Base-by-base conservation (phyloP, 805 yeast species). In the Wickerhamomyces rabaulensis region DNA sequence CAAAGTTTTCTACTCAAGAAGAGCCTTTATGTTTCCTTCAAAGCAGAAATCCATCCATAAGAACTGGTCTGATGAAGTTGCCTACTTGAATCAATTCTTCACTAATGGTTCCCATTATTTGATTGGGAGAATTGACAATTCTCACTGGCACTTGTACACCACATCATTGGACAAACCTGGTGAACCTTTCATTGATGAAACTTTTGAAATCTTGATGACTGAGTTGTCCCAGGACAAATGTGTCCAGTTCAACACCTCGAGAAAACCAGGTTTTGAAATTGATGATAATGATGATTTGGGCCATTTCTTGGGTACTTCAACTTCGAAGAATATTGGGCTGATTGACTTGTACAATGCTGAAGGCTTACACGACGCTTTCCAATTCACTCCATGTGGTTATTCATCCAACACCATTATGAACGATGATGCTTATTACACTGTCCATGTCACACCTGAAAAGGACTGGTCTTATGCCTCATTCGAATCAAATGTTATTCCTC, bases 381-480 rank as follows among this genome's bases (percentile, higher is more conserved):
- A 94, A 25, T 92, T 92, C 64, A 71, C 86, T 4, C 99, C 99
- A 2, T 92, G 98, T 64, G 99, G 99, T 8, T 92, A 81, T 61
- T 88, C 97, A 2, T 87, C 97, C 40, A 92, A 92, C 65, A 83
- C 95, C 17, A 71, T 91, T 35, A 64, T 85, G 40, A 71, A 79
- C 40, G 77, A 73, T 38, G 74, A 76, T 55, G 80, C 79, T 60
- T 85, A 83, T 63, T 86, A 85, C 61, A 92, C 97, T 9, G 72
- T 91, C 48, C 98, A 94, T 63, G 87, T 94, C 38, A 94, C 99
- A 0, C 98, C 98, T 0, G 98, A 94, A 63, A 63, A 73, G 20
- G 96, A 92, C 33, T 92, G 95, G 89, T 88, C 97, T 6, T 92
- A 92, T 66, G 98, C 98, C 5, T 87, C 96, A 9, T 94, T 94